Evolutionary conservation across 805 yeast genomes (phyloP).

Genomic region (Huiozyma sinensis): DNA sequence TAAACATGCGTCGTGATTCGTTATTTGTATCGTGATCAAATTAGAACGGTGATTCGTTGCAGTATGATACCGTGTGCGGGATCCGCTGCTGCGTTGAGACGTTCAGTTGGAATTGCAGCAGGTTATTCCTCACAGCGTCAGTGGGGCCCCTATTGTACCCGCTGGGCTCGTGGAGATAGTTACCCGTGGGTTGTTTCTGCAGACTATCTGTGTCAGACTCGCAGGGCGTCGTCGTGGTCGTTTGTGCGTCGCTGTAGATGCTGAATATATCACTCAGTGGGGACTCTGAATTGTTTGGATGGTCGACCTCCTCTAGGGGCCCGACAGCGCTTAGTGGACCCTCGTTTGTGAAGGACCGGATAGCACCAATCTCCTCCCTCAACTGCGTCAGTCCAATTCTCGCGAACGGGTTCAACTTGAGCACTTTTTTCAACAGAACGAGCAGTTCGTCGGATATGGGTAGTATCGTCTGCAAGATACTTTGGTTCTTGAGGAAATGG

Average conservation of each 20-base stretch:
- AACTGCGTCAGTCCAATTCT: conserved; percentile 20
- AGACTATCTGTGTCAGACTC: neutral
- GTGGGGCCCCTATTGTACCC: neutral
- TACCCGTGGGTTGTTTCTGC: neutral
- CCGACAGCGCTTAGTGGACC: conserved; percentile 17
- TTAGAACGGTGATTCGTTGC: too few relatives aligned
- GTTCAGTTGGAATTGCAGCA: conserved; percentile 1
- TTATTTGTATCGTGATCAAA: too few relatives aligned
- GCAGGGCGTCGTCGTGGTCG: neutral
- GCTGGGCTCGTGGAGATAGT: too few relatives aligned
- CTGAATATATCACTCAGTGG: too few relatives aligned
- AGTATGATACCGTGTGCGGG: too few relatives aligned
- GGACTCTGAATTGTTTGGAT: too few relatives aligned
- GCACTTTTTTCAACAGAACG: conserved; percentile 32
- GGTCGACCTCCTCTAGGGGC: neutral
- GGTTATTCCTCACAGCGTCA: neutral
- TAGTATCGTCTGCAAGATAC: conserved; percentile 51
- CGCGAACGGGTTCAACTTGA: conserved; percentile 26
- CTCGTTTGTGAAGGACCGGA: conserved; percentile 19
- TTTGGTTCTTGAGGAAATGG: conserved; percentile 46
- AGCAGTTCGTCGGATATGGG: conserved; percentile 62
- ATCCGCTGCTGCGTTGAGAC: neutral
- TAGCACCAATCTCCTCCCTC: conserved; percentile 15
- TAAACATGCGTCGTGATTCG: too few relatives aligned
- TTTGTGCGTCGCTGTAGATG: too few relatives aligned